Base-by-base conservation (phyloP, 257 asterid genomes). In the Lithospermum erythrorhizon region DNA sequence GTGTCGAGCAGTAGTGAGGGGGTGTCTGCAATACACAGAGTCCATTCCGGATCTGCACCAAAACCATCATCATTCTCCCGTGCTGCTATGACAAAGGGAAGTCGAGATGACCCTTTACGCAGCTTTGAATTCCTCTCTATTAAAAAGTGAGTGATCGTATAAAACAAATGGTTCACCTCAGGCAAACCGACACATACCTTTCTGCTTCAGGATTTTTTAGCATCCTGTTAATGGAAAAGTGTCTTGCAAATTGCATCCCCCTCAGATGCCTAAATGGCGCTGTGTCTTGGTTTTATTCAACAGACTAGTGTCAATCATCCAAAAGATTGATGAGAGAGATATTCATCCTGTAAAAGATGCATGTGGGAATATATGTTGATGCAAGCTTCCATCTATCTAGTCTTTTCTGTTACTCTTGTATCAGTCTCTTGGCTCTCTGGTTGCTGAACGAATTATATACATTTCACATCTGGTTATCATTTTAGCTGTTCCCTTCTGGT, bases 121-220 rank as follows among this genome's bases (percentile, higher is more conserved):
- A 91, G 96, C 90, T 87, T 91, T 15, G 96, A 91, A 70, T 85
- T 90, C 66, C 95, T 89, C 55, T 78, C 87, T 8, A 68, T 81
- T 73, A 72, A 74, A 62, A 79, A 76, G 68, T 76, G 57, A 66
- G 25, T 32, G 55, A 56, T 53, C 59, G 45, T 16, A 23, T 60
- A 29, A 70, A 77, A 55, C 70, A 70, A 68, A 67, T 60, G 45
- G 64, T 41, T 73, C 54, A 13, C n/a, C n/a, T n/a, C n/a, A n/a
- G n/a, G n/a, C n/a, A n/a, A n/a, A n/a, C n/a, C n/a, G n/a, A 60
- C 29, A 32, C 30, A 53, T 52, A 68, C 63, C 62, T 45, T 63
- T 63, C 71, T 58, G n/a, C 75, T 73, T 57, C 64, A 19, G 56
- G 78, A 61, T 29, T 24, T 59, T 70, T 56, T 49, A n/a, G n/a